These are phyloP conservation scores for Penicillium sp. DNA, from an alignment of 2,329 filamentous ascomycete species.

Conservation along the genomic window DNA sequence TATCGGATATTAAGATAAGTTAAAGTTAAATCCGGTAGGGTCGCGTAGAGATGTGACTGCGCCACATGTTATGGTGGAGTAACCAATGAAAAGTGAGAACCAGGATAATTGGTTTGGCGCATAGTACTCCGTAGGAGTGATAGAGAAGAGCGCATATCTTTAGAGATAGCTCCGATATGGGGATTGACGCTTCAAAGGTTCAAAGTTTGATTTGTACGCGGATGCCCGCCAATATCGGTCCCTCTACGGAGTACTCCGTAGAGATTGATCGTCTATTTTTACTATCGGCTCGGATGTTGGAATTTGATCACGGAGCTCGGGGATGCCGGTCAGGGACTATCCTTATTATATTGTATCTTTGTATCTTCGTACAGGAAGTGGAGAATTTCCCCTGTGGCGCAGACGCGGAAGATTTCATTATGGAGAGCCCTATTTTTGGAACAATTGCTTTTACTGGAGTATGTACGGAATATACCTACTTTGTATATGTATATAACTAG, in stretches of 20 bases:
- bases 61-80: background rate
- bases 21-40: background rate
- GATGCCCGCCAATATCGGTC: background rate
- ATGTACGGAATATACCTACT: too few species aligned
- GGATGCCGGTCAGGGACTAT: background rate
- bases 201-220: background rate
- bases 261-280: background rate
- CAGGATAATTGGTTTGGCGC: background rate
- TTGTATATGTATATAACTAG: background rate
- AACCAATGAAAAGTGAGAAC: background rate
- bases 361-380: background rate
- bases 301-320: background rate
- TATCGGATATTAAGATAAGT: background rate
- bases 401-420: constrained; percentile 2
- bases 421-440: constrained; percentile 5
- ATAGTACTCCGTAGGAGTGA: background rate
- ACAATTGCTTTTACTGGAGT: background rate
- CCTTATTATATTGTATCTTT: background rate
- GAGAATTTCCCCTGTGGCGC: constrained; percentile 10
- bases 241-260: too few species aligned
- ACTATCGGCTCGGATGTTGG: background rate
- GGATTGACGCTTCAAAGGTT: background rate
- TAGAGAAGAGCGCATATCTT: too few species aligned
- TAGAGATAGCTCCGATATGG: too few species aligned
- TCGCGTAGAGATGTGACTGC: background rate